Base-by-base conservation (phyloP, 176 grass and related monocot species). In the Aegilops speltoides region DNA sequence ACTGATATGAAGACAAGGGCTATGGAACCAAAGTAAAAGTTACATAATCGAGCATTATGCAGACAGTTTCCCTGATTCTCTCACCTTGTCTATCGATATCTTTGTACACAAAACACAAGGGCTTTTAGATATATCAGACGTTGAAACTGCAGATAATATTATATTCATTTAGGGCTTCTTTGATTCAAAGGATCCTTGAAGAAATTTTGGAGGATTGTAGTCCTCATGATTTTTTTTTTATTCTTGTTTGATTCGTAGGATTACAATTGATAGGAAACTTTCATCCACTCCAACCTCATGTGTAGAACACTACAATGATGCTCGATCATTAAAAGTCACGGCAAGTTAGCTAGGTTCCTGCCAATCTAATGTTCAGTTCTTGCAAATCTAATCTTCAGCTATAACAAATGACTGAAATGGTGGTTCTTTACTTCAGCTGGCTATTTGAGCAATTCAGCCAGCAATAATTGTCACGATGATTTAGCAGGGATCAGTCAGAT, bases 61-160 rank as follows among this genome's bases (percentile, higher is more conserved):
- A 64, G 65, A 52, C 54, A 88, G 67, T 28, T 43, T 38, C 87
- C 87, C 68, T 34, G 77, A 89, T 85, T 80, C 59, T 79, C 80
- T 79, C 74, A 17, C 40, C 16, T 3, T 23, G 60, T 82, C 63
- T 82, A 7, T 68, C 2, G 9, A 1, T 74, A 41, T 72, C 20
- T 68, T 46, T 46, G 12, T 46, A 46, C 3, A 1, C 43, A 46
- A 46, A 46, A 14, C 3, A 14, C 11, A 46, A 46, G 43, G 43
- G 4, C 48, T 52, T 52, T 17, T 52, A 83, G 67, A 73, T 77
- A 32, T 5, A 5, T 31, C 45, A 2, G 19, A 3, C 34, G 45
- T 41, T 57, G 13, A 5, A 52, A 6, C 48, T 32, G 19, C 4
- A 61, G 73, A 61, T 73, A 88, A 65, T 52, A 81, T 79, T 84